Evolutionary conservation across 1,139 yeast species (phyloP), one percentile per base, ranked within the genome.

Genomic region (Sugiyamaella grinbergsii): DNA sequence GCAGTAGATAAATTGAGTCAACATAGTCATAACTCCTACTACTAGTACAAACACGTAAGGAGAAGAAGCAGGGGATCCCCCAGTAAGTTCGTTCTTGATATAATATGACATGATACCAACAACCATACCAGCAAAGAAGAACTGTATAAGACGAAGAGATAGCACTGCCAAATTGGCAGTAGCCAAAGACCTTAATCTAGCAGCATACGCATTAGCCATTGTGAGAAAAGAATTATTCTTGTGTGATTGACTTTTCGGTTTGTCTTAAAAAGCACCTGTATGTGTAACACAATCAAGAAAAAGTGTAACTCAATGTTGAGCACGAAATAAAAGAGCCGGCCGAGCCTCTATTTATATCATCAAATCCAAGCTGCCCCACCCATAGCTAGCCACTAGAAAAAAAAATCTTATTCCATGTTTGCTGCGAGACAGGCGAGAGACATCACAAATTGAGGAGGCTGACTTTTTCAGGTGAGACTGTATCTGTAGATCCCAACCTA

Each of bases 41-140:
- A 63, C 66, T 36, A 64, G 55, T 22, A 57, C 54, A 50, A 64
- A 65, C 4, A 60, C 54, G 41, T 59, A 62, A 7, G 68, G 64
- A 3, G 68, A 62, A 16, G 67, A 57, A 5, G 67, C 64, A 4
- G 50, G 15, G 10, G 55, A 51, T 8, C 60, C 61, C 1, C 51
- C 52, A 11, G 31, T 46, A 16, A 53, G 34, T 37, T 62, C 58
- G 11, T 51, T 50, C 33, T 63, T 54, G 51, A 66, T 63, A 51
- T 55, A 64, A 56, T 61, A 58, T 22, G 64, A 65, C 59, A 64
- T 58, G 41, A 65, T 54, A 11, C 69, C 69, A 5, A 62, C 58
- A 16, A 60, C 62, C 36, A 64, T 54, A 16, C 69, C 69, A 22
- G 65, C 66, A 49, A 65, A 66, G 58, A 66, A 66, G 54, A 65